Base-by-base conservation (phyloP, 2,329 filamentous ascomycete genomes). In the Periconia sp. region DNA sequence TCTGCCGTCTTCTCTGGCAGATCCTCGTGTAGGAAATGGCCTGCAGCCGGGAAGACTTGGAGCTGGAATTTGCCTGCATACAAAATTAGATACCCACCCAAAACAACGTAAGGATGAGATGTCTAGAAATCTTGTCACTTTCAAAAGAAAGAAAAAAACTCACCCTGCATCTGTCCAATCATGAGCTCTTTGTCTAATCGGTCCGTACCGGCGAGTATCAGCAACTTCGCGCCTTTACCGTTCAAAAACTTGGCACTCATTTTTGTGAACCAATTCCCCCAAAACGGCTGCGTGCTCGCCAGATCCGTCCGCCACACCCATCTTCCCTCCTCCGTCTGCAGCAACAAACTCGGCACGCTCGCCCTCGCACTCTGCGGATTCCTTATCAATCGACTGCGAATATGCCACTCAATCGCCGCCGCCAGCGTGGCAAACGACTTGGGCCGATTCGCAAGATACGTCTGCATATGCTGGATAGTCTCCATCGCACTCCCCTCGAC, bases 21-120 rank as follows among this genome's bases (percentile, higher is more conserved):
- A 72, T 99, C 94, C 73, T 99, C 94, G 61, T 99, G 94, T 52
- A 99, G 86, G 68, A 99, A 99, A 73, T 99, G 94, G 0, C 94
- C 94, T 1, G 94, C 92, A 70, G 96, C 91, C 0, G 94, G 92
- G 64, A 97, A 90, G 7, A 99, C 92, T 63, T 96, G 90, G 44
- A 99, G 79, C 53, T 96, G 92, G 70, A 97, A 99, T 81, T 97
- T 97, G 6, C 92, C 79, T 88, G 85, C 14, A 45, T 17, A 37
- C 15, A 13, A 44, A 42, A 43, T 71, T 57, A 72, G 64, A 58
- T 50, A 51, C 20, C 37, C 33, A 54, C n/a, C 30, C 35, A n/a
- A 31, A 14, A 49, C 20, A 19, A 42, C 49, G 47, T 49, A 20
- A 30, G 15, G 3, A 6, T 27, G n/a, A 27, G 8, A 27, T 8